These are phyloP conservation scores for Spatholobus suberectus DNA, from an alignment of 306 rosid genomes.

Conservation along the genomic window DNA sequence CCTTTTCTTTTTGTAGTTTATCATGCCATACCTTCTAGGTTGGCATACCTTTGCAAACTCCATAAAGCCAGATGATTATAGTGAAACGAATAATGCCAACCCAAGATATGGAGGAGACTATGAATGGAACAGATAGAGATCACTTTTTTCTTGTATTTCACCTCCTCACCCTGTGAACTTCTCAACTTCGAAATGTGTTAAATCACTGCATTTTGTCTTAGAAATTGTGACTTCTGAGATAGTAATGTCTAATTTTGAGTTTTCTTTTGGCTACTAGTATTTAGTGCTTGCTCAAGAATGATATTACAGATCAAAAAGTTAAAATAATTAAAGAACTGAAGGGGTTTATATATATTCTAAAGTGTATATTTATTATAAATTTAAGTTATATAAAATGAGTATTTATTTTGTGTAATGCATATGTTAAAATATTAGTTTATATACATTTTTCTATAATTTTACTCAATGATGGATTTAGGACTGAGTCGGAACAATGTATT, in stretches of 20 bases:
- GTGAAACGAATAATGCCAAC: constrained; percentile 54
- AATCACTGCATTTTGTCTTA: constrained; percentile 22
- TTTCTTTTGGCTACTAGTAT: background rate
- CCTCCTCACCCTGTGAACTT: background rate
- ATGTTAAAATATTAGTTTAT: too few species aligned
- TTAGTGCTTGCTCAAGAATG: background rate
- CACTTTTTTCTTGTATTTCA: constrained; percentile 22
- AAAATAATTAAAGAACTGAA: background rate
- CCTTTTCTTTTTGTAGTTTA: constrained; percentile 57
- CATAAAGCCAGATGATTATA: constrained; percentile 62
- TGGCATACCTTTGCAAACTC: constrained; percentile 88
- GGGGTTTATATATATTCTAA: too few species aligned
- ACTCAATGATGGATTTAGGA: too few species aligned
- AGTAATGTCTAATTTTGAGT: background rate
- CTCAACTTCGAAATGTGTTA: constrained; percentile 24
- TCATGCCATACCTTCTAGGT: constrained; percentile 83
- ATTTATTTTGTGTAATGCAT: too few species aligned
- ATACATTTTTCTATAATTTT: too few species aligned
- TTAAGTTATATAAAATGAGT: too few species aligned
- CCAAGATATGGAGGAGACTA: constrained; percentile 77
- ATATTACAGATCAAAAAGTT: background rate
- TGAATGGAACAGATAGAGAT: constrained; percentile 77
- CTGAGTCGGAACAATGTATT: too few species aligned
- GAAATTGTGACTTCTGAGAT: constrained; percentile 32
- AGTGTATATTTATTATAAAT: too few species aligned